Evolutionary conservation across 805 yeast species (phyloP), one percentile per base, ranked within the genome.

Genomic region (Candida oleophila): DNA sequence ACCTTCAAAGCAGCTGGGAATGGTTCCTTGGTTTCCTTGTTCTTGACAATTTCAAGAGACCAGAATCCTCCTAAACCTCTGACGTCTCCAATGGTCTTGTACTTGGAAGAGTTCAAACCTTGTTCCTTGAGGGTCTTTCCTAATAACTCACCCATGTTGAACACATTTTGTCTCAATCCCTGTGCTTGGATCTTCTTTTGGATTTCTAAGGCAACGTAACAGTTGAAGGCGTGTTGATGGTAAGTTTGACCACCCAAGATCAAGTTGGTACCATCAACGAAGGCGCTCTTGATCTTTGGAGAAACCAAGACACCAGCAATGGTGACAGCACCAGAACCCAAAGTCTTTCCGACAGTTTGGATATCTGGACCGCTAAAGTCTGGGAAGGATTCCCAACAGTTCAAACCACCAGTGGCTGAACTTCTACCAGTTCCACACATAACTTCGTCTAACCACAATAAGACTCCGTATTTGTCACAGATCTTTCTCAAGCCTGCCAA

Each of bases 41-140:
- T 73, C 55, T 78, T 72, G 48, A 80, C 85, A 44, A 80, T 67
- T 61, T 82, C 87, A 41, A 82, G 55, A 3, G 81, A 68, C 75
- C 83, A 71, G 63, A 82, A 82, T 34, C 80, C 77, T 50, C 86
- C 87, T 47, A 78, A 66, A 45, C 87, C 87, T 62, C 87, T 73
- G 33, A 82, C 74, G 53, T 82, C 82, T 48, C 85, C 87, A 19
- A 72, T 81, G 19, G 56, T 54, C 30, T 51, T 50, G 43, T 44
- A 42, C 22, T 35, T 42, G 30, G 30, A 25, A 11, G 48, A 42
- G 3, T 37, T 36, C 9, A 50, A 21, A 33, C 50, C 41, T 9
- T 42, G 30, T 5, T 38, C 16, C 14, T 15, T 14, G 42, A 78
- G 53, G 33, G 54, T 48, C 22, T 57, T 55, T 44, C 78, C 78